Evolutionary conservation across 2,329 filamentous ascomycete species (phyloP).

Genomic region (Clarireedia homoeocarpa): DNA sequence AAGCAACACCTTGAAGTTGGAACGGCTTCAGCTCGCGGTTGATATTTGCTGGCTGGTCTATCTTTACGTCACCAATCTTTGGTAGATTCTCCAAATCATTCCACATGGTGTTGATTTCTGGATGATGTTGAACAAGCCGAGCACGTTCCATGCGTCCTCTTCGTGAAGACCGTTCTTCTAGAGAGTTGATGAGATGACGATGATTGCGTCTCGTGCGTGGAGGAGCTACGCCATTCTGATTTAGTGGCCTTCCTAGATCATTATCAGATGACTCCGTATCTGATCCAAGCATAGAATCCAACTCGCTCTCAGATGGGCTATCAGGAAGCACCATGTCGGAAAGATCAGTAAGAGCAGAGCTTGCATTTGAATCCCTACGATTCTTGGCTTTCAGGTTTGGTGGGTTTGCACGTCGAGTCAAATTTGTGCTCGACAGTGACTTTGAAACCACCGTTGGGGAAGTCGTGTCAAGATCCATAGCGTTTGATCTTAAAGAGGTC

Average conservation of each 20-base stretch:
- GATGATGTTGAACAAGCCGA: slow-evolving; percentile 69
- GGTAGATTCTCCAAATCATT: slow-evolving; percentile 60
- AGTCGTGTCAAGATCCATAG: not conserved
- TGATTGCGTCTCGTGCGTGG: slow-evolving; percentile 1
- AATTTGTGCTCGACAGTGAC: no score
- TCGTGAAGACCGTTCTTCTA: slow-evolving; percentile 30
- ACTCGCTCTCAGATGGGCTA: slow-evolving; percentile 15
- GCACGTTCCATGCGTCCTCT: slow-evolving; percentile 44
- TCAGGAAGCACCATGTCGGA: not conserved
- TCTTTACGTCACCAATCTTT: slow-evolving; percentile 54
- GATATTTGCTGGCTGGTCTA: slow-evolving; percentile 68
- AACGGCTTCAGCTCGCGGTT: slow-evolving; percentile 83
- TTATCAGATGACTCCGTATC: slow-evolving; percentile 5
- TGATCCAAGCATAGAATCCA: slow-evolving; percentile 2
- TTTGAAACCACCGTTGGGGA: not conserved
- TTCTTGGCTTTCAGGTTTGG: slow-evolving; percentile 12
- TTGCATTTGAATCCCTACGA: slow-evolving; percentile 9
- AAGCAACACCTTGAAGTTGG: slow-evolving; percentile 85
- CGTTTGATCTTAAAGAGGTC: not conserved
- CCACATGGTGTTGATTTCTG: slow-evolving; percentile 81
- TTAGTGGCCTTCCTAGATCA: not conserved
- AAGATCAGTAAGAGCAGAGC: not conserved
- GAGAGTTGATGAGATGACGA: slow-evolving; percentile 11
- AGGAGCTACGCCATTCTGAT: not conserved
- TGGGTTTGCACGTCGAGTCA: not conserved